Evolutionary conservation across 2,329 filamentous ascomycete genomes (phyloP).

Genomic region (Colletotrichum chlorophyti): DNA sequence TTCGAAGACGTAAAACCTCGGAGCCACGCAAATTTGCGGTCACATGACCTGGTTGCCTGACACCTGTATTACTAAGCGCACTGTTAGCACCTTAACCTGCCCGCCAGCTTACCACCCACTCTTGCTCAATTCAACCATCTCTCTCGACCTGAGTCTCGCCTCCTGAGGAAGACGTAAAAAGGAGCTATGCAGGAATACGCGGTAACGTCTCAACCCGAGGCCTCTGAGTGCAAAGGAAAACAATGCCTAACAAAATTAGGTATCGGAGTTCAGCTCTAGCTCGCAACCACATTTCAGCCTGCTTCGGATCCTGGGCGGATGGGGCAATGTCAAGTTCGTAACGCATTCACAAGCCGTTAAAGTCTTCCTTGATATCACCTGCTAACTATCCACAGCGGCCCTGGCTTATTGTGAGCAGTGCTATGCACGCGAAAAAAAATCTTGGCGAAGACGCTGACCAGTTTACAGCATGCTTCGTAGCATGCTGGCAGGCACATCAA

Average conservation of each 20-base stretch:
- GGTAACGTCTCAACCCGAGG: neutral
- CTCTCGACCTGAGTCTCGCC: no score
- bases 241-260: neutral
- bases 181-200: conserved; percentile 12
- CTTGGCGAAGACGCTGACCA: neutral
- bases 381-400: neutral
- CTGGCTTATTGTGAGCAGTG: conserved; percentile 15
- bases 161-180: no score
- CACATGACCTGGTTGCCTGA: no score
- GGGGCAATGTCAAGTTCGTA: conserved; percentile 29
- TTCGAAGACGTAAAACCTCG: no score
- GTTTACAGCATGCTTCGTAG: conserved; percentile 33
- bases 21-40: no score
- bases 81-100: no score
- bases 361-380: fast-evolving
- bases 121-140: no score
- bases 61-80: no score
- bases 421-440: fast-evolving
- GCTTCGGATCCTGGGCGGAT: conserved; percentile 29
- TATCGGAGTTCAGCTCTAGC: conserved; percentile 1
- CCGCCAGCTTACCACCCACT: no score
- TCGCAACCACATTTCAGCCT: conserved; percentile 14
- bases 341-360: neutral
- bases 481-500: conserved; percentile 32
- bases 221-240: neutral